Base-by-base conservation (phyloP, 2,329 filamentous ascomycete species). In the Emydomyces testavorans region DNA sequence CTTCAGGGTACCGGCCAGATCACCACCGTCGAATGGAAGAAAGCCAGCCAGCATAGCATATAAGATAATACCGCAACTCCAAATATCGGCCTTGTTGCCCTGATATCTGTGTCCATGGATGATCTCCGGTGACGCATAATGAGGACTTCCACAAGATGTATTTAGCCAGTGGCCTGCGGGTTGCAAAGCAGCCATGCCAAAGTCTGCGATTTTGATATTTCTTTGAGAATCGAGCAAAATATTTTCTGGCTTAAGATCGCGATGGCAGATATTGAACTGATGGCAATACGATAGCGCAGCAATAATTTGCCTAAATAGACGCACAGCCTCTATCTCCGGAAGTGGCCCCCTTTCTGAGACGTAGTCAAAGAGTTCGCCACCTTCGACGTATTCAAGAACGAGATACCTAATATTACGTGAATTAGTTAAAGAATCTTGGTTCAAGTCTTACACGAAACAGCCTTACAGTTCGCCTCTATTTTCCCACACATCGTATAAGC, bases 401-500 rank as follows among this genome's bases (percentile, higher is more conserved):
- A 98, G 76, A 63, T 96, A 96, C 50, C 89, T 95, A 54, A 34
- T 26, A 34, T n/a, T 6, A 11, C 11, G 1, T 52, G 66, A 46
- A 42, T 26, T 5, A 31, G 6, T 13, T 29, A 6, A 48, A 65
- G 51, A 66, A 59, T 47, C 45, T 41, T 15, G 18, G 29, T n/a
- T 5, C 61, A 20, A 6, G 23, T 20, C 16, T 16, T 1, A 69
- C 85, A 71, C n/a, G 21, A 21, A 15, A 7, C 6, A n/a, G 23
- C 15, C 43, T 46, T 73, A 95, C 85, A 98, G 82, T 65, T 98
- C 89, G 49, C 87, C 85, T 18, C 85, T 78, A 62, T 95, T 96
- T 68, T 98, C 92, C 90, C 90, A 98, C 24, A 98, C 90, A 67
- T 98, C 92, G 62, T 90, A 92, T 7, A 98, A 71, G 56, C 85